Conservation (phyloP, 306 rosid genomes). For the Dalbergia oliveri region DNA sequence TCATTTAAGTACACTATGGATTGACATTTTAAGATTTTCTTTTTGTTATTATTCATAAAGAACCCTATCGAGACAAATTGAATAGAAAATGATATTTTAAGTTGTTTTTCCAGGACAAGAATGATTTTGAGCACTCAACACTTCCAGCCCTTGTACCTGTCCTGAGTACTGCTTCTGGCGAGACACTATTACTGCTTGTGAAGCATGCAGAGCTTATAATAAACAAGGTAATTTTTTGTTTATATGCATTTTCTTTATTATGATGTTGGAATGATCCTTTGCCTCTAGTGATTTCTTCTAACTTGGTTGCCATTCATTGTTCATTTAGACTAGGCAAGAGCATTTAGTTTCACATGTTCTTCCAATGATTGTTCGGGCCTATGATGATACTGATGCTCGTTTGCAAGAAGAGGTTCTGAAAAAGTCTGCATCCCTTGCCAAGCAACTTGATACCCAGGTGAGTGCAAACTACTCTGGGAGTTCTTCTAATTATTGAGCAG, state of each 20-base stretch:
- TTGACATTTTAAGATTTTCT: neutral
- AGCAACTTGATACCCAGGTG: conserved; percentile 91
- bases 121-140: conserved; percentile 92
- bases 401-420: conserved; percentile 96
- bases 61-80: conserved; percentile 1
- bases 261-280: conserved; percentile 21
- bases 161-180: conserved; percentile 86
- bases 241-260: conserved; percentile 34
- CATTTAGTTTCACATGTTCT: conserved; percentile 84
- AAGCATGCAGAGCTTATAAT: conserved; percentile 92
- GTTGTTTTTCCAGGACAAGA: conserved; percentile 73
- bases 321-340: conserved; percentile 79
- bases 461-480: conserved; percentile 38
- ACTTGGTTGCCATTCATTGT: conserved; percentile 42
- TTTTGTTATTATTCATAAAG: neutral
- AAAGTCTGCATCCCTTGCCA: conserved; percentile 78
- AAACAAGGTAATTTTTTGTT: conserved; percentile 73
- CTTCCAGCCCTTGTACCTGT: conserved; percentile 97
- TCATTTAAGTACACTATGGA: conserved; percentile 6
- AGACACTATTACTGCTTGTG: conserved; percentile 84
- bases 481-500: conserved; percentile 21
- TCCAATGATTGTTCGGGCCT: conserved; percentile 96
- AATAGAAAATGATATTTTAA: neutral
- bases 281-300: conserved; percentile 22
- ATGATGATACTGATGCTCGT: conserved; percentile 92